Evolutionary conservation across 2,329 filamentous ascomycete genomes (phyloP).

Genomic region (Fusarium nisikadoi): DNA sequence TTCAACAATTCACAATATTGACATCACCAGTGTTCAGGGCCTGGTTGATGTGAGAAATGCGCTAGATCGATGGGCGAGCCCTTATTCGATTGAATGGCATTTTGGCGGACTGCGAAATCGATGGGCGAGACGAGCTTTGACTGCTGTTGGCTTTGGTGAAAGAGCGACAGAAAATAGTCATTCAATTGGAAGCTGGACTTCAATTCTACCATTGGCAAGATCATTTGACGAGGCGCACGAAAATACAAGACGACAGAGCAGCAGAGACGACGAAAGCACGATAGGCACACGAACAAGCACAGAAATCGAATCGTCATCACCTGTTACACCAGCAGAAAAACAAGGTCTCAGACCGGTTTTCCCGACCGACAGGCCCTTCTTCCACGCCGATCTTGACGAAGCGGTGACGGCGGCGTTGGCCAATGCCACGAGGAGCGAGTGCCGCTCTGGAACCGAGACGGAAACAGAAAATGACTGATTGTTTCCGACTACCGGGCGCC

Average conservation of each 20-base stretch:
- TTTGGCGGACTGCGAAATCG: conserved; percentile 65
- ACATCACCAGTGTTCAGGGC: conserved; percentile 67
- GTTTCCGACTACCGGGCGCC: conserved; percentile 7
- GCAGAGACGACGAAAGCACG: background rate
- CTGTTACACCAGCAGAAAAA: background rate
- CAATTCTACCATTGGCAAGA: conserved; percentile 50
- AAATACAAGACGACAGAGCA: background rate
- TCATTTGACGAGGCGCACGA: background rate
- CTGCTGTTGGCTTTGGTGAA: conserved; percentile 66
- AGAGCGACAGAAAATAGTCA: conserved; percentile 46
- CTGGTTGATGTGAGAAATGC: conserved; percentile 66
- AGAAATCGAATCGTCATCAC: background rate
- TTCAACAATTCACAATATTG: conserved; percentile 65
- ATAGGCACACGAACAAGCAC: conserved; percentile 14
- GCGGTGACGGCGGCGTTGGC: conserved; percentile 51
- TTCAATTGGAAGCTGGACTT: conserved; percentile 46
- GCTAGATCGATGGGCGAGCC: conserved; percentile 63
- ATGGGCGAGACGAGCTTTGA: conserved; percentile 67
- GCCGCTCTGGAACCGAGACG: background rate
- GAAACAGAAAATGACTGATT: background rate
- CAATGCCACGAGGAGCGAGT: conserved; percentile 8
- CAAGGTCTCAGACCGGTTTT: conserved; percentile 45
- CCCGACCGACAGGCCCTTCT: conserved; percentile 58
- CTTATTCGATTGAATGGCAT: conserved; percentile 62
- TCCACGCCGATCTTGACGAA: conserved; percentile 58